Conservation (phyloP, 192 early-diverging fungal species). For the Backusella tuberculispora region DNA sequence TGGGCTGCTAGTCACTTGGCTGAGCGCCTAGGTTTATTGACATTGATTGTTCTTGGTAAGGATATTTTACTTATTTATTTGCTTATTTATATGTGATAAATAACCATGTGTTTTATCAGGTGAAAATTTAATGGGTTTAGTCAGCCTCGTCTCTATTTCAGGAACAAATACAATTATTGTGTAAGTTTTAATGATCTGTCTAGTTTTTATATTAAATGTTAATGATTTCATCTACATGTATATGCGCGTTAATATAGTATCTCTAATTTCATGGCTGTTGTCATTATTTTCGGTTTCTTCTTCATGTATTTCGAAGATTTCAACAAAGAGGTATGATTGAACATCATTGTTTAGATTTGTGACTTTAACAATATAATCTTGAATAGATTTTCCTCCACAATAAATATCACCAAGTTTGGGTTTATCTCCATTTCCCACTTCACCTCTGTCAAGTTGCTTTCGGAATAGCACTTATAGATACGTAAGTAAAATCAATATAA, state of each 20-base stretch:
- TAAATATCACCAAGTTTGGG: conserved; percentile 46
- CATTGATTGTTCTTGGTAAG: conserved; percentile 53
- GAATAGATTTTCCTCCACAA: conserved; percentile 37
- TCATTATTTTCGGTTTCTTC: conserved; percentile 52
- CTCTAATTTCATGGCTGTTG: conserved; percentile 51
- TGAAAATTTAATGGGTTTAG: conserved; percentile 41
- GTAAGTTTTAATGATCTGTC: conserved; percentile 26
- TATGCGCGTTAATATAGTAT: background rate
- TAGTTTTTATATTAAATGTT: background rate
- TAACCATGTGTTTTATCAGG: conserved; percentile 21
- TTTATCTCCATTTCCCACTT: conserved; percentile 50
- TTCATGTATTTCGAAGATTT: conserved; percentile 60
- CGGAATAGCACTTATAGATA: conserved; percentile 43
- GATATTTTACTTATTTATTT: conserved; percentile 3
- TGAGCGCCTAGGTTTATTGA: conserved; percentile 50
- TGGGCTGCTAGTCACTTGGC: conserved; percentile 57
- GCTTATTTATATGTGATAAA: background rate
- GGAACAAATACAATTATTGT: conserved; percentile 26
- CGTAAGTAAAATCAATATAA: conserved; percentile 27
- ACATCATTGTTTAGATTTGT: background rate
- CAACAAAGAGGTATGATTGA: conserved; percentile 43
- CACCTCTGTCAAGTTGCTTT: conserved; percentile 51
- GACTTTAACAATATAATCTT: background rate
- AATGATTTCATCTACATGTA: background rate
- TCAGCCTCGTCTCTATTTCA: conserved; percentile 27